Evolutionary conservation across 2,329 filamentous ascomycete genomes (phyloP), one percentile per base, ranked within the genome.

Genomic region (Drechslera avenae): DNA sequence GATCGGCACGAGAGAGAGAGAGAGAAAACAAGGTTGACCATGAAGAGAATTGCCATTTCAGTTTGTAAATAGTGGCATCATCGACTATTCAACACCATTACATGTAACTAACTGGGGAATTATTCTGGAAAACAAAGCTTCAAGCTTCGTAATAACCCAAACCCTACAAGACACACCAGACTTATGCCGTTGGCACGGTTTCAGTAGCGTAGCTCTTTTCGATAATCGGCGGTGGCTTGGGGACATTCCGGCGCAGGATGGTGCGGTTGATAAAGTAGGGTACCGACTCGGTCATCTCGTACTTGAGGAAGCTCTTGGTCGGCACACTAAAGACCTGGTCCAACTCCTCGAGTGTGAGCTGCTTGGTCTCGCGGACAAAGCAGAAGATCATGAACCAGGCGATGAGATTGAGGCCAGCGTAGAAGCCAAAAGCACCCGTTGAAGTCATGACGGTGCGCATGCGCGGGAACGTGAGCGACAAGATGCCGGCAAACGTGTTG

Each of bases 231-330:
- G 73, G 69, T 10, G 74, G 74, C 65, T 73, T 74, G 13, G 54
- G 47, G 37, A 74, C 68, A 23, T 72, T 71, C 52, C 68, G 58
- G 41, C 72, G 66, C 36, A 78, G 52, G 14, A 78, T 56, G 46
- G 75, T 62, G 28, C 69, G 64, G 60, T 75, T 76, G 64, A 77
- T 56, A 57, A 76, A 77, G 54, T 73, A 78, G 4, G 76, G 76
- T 7, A 77, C 63, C 68, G 67, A 73, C 5, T 69, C 60, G 13
- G 56, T 73, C 21, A 64, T 54, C 52, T 78, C 74, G 57, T 78
- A 73, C n/a, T 54, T 49, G 28, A 77, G 54, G 65, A 68, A 77
- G 1, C 48, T 52, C 49, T 60, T 67, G 2, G 71, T 74, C 2
- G 71, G 71, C 7, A 74, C 69, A 7, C 59, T 66, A 37, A 73